Base-by-base conservation (phyloP, 1,284 basidiomycete genomes). In the Pterulicium gracile region DNA sequence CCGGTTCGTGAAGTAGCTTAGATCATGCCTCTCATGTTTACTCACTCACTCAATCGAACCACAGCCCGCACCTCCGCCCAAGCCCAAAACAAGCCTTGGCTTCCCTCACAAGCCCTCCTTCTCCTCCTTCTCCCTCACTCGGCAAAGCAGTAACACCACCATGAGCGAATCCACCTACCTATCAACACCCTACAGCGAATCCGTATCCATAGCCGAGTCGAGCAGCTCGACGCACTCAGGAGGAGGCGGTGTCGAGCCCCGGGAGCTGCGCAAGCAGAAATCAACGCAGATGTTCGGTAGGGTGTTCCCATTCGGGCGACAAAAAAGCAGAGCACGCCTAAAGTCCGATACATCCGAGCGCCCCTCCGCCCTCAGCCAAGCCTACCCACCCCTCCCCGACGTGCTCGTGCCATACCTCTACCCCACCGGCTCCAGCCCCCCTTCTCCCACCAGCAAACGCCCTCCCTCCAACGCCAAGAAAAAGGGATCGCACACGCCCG, bases 21-120 rank as follows among this genome's bases (percentile, higher is more conserved):
- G n/a, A n/a, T n/a, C n/a, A n/a, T n/a, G n/a, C n/a, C n/a, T n/a
- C n/a, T n/a, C n/a, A n/a, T n/a, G n/a, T n/a, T n/a, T n/a, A n/a
- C n/a, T n/a, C n/a, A n/a, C n/a, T n/a, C 7, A 17, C 36, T 39
- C 7, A 39, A 7, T 4, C 4, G 15, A 4, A 39, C 7, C 48
- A 17, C 23, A 50, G 43, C 51, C 54, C 1, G 35, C 50, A 42
- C 54, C 53, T 12, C 51, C 48, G 7, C 53, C 50, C 15, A 56
- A 54, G 36, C 48, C 44, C 36, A 39, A 39, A 18, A 7, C 36
- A 17, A 39, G 36, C 15, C 19, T 39, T 15, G 36, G 59, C 1
- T 65, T 72, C 47, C 49, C 59, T 1, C 60, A 62, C 40, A 72
- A 69, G 51, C 49, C 59, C 3, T 72, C 72, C 3, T 60, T 72